phyloP scores from a whole-genome alignment of 1,284 basidiomycete species.

The Lentinus polychrous region DNA sequence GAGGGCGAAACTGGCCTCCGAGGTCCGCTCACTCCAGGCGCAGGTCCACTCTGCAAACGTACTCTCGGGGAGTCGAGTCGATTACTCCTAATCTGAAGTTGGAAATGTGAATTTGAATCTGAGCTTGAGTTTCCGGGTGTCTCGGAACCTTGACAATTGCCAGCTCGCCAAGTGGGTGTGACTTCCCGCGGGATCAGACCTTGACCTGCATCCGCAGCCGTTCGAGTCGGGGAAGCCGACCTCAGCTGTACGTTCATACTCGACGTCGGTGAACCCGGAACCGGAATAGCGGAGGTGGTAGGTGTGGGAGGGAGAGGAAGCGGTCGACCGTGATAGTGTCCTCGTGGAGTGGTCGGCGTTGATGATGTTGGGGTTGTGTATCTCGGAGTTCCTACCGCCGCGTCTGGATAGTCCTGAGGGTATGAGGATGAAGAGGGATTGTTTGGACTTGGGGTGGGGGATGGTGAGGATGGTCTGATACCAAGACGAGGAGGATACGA shows the following conservation, averaged over 20 bases:
- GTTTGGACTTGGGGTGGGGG: background rate
- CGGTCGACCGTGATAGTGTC: constrained; percentile 28
- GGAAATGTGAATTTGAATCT: too few relatives aligned
- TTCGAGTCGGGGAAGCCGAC: background rate
- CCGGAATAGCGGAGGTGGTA: background rate
- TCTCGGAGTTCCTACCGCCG: background rate
- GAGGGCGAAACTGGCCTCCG: too few relatives aligned
- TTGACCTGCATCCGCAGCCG: background rate
- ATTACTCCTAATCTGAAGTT: too few relatives aligned
- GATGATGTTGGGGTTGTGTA: background rate
- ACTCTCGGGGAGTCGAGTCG: too few relatives aligned
- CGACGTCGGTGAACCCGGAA: too few relatives aligned
- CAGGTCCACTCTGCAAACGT: too few relatives aligned
- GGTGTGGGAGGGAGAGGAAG: constrained; percentile 23
- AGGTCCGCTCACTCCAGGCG: too few relatives aligned
- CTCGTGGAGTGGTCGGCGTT: constrained; percentile 15
- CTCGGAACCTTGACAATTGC: too few relatives aligned
- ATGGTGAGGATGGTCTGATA: background rate
- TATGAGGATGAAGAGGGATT: background rate
- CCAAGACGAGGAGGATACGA: background rate
- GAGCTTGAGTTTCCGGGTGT: too few relatives aligned
- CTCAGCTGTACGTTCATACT: too few relatives aligned
- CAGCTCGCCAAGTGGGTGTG: too few relatives aligned
- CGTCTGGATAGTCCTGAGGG: background rate
- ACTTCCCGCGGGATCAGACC: too few relatives aligned